phyloP scores from a whole-genome alignment of 148 eudicot genomes.

The Selenicereus undatus region DNA sequence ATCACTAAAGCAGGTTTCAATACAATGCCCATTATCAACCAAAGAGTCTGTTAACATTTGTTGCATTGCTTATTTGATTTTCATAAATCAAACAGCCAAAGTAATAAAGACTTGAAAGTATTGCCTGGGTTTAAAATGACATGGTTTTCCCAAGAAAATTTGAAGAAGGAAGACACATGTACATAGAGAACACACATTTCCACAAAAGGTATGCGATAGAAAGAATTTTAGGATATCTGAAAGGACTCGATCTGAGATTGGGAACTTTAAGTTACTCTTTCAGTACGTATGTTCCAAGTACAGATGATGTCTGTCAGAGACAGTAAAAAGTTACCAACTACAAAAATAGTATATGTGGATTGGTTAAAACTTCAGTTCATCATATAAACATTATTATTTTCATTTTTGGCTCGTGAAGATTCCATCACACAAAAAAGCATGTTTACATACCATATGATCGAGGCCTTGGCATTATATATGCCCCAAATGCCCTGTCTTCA shows the following conservation, averaged over 20 bases:
- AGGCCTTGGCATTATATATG: conserved; percentile 59
- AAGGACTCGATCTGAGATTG: neutral
- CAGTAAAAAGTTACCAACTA: neutral
- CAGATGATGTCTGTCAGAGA: neutral
- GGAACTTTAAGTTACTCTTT: neutral
- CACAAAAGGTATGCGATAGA: neutral
- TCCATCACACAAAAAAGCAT: neutral
- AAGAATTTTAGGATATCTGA: neutral
- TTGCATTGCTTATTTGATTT: too few relatives aligned
- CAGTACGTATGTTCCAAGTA: neutral
- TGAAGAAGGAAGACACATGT: neutral
- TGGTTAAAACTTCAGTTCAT: neutral
- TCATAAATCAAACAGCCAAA: neutral
- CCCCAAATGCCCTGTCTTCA: conserved; percentile 73
- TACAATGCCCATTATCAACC: too few relatives aligned
- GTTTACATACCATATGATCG: conserved; percentile 53
- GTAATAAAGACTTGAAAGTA: neutral
- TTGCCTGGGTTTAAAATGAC: neutral
- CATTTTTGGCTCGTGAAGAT: neutral
- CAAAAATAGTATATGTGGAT: neutral
- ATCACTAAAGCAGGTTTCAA: neutral
- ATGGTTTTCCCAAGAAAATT: neutral
- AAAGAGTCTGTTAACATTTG: too few relatives aligned
- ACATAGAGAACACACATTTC: neutral
- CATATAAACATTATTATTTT: neutral